phyloP scores from a whole-genome alignment of 2,329 filamentous ascomycete genomes.

The Ceratocystis harringtonii region DNA sequence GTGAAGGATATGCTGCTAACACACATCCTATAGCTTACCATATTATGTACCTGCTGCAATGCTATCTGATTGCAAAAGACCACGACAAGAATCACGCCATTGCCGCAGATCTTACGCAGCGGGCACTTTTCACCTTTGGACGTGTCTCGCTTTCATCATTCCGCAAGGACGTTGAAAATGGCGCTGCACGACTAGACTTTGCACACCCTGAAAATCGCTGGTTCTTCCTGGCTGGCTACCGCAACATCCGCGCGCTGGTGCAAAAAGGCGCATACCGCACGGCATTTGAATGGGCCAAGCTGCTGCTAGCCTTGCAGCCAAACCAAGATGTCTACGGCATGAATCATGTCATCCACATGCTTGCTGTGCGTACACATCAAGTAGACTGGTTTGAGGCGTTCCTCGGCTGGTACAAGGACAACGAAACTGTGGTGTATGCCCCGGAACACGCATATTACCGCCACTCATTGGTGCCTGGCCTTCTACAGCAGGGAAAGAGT shows the following conservation, averaged over 20 bases:
- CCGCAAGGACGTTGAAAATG: constrained; percentile 56
- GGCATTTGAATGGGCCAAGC: constrained; percentile 82
- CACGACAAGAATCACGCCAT: constrained; percentile 68
- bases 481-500: constrained; percentile 53
- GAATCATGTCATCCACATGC: constrained; percentile 63
- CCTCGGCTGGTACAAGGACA: constrained; percentile 29
- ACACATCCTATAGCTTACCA: constrained; percentile 50
- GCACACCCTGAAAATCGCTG: constrained; percentile 74
- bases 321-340: constrained; percentile 66
- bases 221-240: constrained; percentile 77
- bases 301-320: constrained; percentile 61
- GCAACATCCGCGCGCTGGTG: constrained; percentile 72
- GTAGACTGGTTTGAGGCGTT: constrained; percentile 62
- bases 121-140: constrained; percentile 88
- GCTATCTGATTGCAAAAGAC: constrained; percentile 81
- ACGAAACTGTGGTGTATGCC: constrained; percentile 25
- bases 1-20: constrained; percentile 36
- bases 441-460: constrained; percentile 49
- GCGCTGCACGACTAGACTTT: constrained; percentile 70
- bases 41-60: constrained; percentile 82
- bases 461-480: constrained; percentile 63
- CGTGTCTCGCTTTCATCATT: constrained; percentile 75
- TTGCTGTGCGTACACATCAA: constrained; percentile 69
- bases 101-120: constrained; percentile 73
- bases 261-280: constrained; percentile 91